Conservation (phyloP, 2,329 filamentous ascomycete species). For the Acrodontium crateriforme region DNA sequence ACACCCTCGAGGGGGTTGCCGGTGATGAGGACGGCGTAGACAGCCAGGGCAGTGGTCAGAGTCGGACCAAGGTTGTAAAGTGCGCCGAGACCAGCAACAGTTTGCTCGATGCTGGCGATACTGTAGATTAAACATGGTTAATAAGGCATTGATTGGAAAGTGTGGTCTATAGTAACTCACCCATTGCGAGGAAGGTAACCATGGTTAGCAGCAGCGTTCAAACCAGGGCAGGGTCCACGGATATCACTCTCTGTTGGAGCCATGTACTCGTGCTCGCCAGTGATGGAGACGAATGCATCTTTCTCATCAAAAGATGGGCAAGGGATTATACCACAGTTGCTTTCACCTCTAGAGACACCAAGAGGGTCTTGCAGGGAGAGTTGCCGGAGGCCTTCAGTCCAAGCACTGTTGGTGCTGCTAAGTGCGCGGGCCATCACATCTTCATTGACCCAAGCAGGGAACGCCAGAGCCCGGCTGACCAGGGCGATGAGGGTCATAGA, state of each 20-base stretch:
- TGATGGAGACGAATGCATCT: slow-evolving; percentile 13
- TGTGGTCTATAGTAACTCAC: too few relatives aligned
- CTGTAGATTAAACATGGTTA: too few relatives aligned
- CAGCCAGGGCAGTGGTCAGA: slow-evolving; percentile 18
- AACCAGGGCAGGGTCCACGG: slow-evolving; percentile 16
- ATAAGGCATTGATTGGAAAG: too few relatives aligned
- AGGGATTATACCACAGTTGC: slow-evolving; percentile 1
- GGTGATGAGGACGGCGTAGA: slow-evolving; percentile 19
- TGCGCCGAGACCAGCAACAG: slow-evolving; percentile 12
- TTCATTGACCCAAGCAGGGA: background rate
- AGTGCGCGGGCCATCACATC: background rate
- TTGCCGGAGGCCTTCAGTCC: background rate
- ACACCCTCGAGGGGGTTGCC: slow-evolving; percentile 14
- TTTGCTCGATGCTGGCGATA: slow-evolving; percentile 17
- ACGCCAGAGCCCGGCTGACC: background rate
- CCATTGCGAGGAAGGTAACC: slow-evolving; percentile 17
- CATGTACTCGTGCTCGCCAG: slow-evolving; percentile 13
- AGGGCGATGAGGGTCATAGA: background rate
- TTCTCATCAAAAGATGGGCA: slow-evolving; percentile 1
- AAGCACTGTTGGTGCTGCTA: background rate
- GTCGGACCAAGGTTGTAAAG: slow-evolving; percentile 16
- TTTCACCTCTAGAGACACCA: slow-evolving; percentile 1
- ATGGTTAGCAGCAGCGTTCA: slow-evolving; percentile 13
- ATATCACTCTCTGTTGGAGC: slow-evolving; percentile 10
- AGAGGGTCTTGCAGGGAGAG: slow-evolving; percentile 1